Base-by-base conservation (phyloP, 805 yeast genomes). In the Phaffomyces opuntiae region DNA sequence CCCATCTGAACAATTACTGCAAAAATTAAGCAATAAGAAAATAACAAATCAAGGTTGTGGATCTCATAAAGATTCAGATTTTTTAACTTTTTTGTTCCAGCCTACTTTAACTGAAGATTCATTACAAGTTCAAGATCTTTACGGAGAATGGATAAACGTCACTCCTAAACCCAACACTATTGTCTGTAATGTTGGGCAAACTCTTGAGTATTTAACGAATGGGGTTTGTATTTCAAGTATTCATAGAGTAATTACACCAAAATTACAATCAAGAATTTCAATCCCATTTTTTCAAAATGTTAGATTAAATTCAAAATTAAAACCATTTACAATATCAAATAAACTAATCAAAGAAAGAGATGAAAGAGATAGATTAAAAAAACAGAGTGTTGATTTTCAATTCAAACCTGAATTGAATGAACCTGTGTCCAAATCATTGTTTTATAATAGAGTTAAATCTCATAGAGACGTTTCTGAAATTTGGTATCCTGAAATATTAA, bases 211-310 rank as follows among this genome's bases (percentile, higher is more conserved):
- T 7, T 55, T 73, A 14, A 67, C 74, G 9, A 60, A 58, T 45
- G 76, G 75, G 1, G 73, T 71, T 6, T 72, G 75, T 51, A 65
- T 68, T 40, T 73, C 76, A 9, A 67, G 75, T 6, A 69, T 69
- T 32, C 74, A 70, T 49, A 55, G 68, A 37, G 73, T 71, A 2
- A 25, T 50, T 53, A 57, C 45, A 14, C 61, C 60, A 7, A 38
- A 35, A 26, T 41, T 35, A 12, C 42, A 39, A 2, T 25, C 49
- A 24, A 73, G 73, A 44, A 57, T 67, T 8, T 68, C 73, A 13
- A 59, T 70, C 19, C 72, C 75, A 3, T 69, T 65, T 47, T 71
- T 67, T 51, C 73, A 63, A 49, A 67, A 73, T 16, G 67, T 72
- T 39, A 67, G 70, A 49, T 55, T 70, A 21, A 68, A 67, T 45